phyloP scores from a whole-genome alignment of 495 filamentous ascomycete species.

The Pyrenula aspistea region DNA sequence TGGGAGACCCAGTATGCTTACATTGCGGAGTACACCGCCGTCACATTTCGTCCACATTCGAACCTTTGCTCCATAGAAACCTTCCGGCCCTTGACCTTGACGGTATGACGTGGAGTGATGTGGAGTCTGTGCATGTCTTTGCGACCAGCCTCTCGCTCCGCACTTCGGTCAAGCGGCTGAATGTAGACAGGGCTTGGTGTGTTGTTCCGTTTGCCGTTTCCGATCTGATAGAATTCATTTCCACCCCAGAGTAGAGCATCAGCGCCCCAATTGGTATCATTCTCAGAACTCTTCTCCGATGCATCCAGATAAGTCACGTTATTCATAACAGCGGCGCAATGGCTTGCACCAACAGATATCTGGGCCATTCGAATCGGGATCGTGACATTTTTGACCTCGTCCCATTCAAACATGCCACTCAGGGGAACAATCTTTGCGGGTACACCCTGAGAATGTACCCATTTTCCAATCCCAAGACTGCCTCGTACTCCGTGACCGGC shows the following conservation, averaged over 20 bases:
- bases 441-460: slow-evolving; percentile 72
- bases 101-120: slow-evolving; percentile 65
- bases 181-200: slow-evolving; percentile 62
- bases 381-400: slow-evolving; percentile 53
- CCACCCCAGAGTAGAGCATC: slow-evolving; percentile 90
- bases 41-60: slow-evolving; percentile 74
- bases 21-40: slow-evolving; percentile 57
- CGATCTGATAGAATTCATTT: slow-evolving; percentile 87
- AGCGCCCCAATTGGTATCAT: slow-evolving; percentile 56
- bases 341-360: slow-evolving; percentile 64
- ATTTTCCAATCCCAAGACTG: slow-evolving; percentile 71
- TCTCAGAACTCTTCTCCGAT: slow-evolving; percentile 30
- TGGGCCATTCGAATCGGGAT: slow-evolving; percentile 65
- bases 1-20: too few relatives aligned
- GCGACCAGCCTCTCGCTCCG: slow-evolving; percentile 31
- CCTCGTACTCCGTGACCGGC: slow-evolving; percentile 81
- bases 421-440: slow-evolving; percentile 77
- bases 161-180: slow-evolving; percentile 48
- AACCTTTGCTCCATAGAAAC: slow-evolving; percentile 77
- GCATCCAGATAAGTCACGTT: slow-evolving; percentile 54
- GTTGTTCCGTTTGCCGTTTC: slow-evolving; percentile 82
- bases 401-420: slow-evolving; percentile 72
- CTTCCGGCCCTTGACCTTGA: slow-evolving; percentile 49
- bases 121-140: slow-evolving; percentile 69
- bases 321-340: slow-evolving; percentile 67